Conservation (phyloP, 2,329 filamentous ascomycete species). For the Cladosporium halotolerans region DNA sequence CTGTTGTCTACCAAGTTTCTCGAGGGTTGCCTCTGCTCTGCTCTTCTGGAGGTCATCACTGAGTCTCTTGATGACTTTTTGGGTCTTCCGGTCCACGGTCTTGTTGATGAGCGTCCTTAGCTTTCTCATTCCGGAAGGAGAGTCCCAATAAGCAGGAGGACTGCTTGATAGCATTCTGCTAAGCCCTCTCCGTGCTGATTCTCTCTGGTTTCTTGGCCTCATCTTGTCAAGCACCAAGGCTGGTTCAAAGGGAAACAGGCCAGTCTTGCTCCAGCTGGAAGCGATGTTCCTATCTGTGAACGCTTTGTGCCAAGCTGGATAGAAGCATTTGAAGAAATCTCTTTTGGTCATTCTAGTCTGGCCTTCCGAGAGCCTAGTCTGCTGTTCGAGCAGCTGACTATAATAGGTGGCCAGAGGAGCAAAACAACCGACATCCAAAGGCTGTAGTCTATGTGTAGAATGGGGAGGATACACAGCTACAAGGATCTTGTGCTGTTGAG, state of each 20-base stretch:
- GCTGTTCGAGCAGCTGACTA: slow-evolving; percentile 10
- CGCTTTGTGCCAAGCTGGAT: slow-evolving; percentile 12
- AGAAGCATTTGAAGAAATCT: slow-evolving; percentile 15
- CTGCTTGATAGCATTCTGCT: neutral
- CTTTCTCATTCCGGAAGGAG: neutral
- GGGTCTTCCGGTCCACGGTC: neutral
- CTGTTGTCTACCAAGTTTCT: neutral
- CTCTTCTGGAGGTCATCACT: neutral
- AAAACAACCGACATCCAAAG: slow-evolving; percentile 18
- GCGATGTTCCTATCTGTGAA: slow-evolving; percentile 13
- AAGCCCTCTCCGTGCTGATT: too few species aligned
- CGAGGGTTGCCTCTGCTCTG: neutral
- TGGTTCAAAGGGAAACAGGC: slow-evolving; percentile 15
- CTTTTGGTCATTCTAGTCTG: slow-evolving; percentile 12
- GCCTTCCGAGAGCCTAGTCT: slow-evolving; percentile 7
- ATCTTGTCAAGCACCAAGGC: neutral
- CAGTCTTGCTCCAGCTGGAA: slow-evolving; percentile 13
- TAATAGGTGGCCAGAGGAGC: slow-evolving; percentile 16
- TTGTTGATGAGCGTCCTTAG: neutral
- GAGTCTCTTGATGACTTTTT: neutral
- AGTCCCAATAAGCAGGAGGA: neutral
- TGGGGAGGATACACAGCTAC: neutral
- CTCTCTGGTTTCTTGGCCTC: neutral
- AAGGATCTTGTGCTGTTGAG: slow-evolving; percentile 10
- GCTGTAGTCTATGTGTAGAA: slow-evolving; percentile 10